Percentiles rank a stretch among this genome's conserved stretches.
phyloP scores from a whole-genome alignment of 2,329 filamentous ascomycete genomes.

The Cytospora schulzeri region DNA sequence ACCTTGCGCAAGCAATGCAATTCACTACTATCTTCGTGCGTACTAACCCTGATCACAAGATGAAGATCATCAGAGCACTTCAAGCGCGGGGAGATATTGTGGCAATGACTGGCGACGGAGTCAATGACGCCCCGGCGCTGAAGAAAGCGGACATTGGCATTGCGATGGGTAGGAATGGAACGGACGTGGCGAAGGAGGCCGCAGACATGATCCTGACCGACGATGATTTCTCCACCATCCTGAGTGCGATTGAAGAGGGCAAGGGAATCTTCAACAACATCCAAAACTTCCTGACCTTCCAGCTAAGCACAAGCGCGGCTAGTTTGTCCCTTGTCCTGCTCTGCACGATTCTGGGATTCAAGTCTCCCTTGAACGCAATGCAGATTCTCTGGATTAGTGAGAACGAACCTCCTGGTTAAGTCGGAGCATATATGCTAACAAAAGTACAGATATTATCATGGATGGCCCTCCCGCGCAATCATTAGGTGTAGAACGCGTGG shows the following conservation, averaged over 20 bases:
- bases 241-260: constrained; percentile 95
- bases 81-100: constrained; percentile 94
- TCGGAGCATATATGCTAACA: constrained; percentile 14
- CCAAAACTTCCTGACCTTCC: constrained; percentile 98
- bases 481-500: constrained; percentile 91
- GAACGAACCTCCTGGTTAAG: constrained; percentile 37
- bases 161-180: constrained; percentile 92
- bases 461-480: constrained; percentile 97
- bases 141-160: constrained; percentile 99
- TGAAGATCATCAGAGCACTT: constrained; percentile 92
- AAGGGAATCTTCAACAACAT: constrained; percentile 99
- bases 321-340: constrained; percentile 88
- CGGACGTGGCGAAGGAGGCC: constrained; percentile 94
- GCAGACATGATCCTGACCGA: constrained; percentile 93
- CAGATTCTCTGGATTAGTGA: constrained; percentile 99
- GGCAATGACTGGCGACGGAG: constrained; percentile 97
- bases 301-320: constrained; percentile 94
- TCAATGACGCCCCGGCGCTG: constrained; percentile 94
- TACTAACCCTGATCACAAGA: constrained; percentile 95
- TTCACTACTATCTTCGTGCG: constrained; percentile 94
- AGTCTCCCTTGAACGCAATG: constrained; percentile 97
- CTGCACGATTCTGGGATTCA: constrained; percentile 90
- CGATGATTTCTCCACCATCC: constrained; percentile 87
- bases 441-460: constrained; percentile 87
- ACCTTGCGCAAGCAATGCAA: constrained; percentile 81